Evolutionary conservation across 2,329 filamentous ascomycete species (phyloP).

Genomic region (Colletotrichum karsti): DNA sequence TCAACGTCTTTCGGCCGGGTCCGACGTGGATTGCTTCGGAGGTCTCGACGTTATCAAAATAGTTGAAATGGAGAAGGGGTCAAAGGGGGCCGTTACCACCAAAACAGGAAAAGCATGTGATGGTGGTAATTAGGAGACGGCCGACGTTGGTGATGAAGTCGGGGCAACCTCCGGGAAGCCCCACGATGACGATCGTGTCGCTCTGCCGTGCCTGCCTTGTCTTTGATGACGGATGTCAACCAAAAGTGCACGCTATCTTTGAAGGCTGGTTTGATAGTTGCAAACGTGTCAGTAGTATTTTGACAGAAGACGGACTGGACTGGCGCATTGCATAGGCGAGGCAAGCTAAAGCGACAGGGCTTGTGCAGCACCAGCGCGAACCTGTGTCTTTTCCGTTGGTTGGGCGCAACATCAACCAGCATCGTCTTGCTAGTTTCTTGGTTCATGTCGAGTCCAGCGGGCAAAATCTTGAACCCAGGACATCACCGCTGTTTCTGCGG

Average conservation of each 20-base stretch:
- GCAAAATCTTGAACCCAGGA: background rate
- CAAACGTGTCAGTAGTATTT: conserved; percentile 8
- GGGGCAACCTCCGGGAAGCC: conserved; percentile 9
- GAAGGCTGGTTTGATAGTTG: conserved; percentile 5
- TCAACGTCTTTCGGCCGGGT: conserved; percentile 6
- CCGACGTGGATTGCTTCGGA: conserved; percentile 8
- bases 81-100: background rate
- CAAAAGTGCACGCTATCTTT: conserved; percentile 4
- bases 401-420: conserved; percentile 15
- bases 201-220: conserved; percentile 9
- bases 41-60: conserved; percentile 5
- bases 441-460: background rate
- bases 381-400: conserved; percentile 1
- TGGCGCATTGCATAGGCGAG: conserved; percentile 8
- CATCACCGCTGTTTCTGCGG: background rate
- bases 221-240: background rate
- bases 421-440: background rate
- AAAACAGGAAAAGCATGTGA: conserved; percentile 17
- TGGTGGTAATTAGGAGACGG: conserved; percentile 11
- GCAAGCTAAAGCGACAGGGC: conserved; percentile 1
- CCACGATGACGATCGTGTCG: conserved; percentile 15
- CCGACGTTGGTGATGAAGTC: background rate
- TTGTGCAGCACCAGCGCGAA: background rate
- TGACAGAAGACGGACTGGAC: conserved; percentile 3
- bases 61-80: conserved; percentile 3